These are phyloP conservation scores for Ascochyta clinopodiicola DNA, from an alignment of 2,329 filamentous ascomycete species.

Conservation along the genomic window DNA sequence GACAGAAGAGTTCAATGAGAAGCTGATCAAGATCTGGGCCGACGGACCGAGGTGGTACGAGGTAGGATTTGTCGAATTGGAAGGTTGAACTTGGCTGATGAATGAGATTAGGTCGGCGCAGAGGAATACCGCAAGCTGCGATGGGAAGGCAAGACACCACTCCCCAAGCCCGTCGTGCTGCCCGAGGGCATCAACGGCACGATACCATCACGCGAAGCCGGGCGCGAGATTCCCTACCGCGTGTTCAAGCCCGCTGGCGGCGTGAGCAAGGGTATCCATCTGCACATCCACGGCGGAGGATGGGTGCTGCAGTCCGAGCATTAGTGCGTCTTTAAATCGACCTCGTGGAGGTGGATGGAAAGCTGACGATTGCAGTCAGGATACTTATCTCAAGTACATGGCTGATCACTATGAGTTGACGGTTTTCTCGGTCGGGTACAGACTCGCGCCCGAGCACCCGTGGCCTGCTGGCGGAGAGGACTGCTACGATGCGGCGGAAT, in stretches of 20 bases:
- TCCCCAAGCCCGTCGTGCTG: conserved; percentile 57
- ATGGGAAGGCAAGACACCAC: conserved; percentile 59
- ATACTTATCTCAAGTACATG: conserved; percentile 57
- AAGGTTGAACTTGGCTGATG: not conserved
- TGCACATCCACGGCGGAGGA: conserved; percentile 64
- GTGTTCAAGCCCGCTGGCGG: conserved; percentile 59
- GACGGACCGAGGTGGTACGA: conserved; percentile 60
- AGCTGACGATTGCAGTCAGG: conserved; percentile 48
- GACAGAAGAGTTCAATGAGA: conserved; percentile 55
- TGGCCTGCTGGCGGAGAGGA: conserved; percentile 63
- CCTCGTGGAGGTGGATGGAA: not conserved
- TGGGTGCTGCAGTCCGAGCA: conserved; percentile 54
- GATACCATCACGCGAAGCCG: conserved; percentile 60
- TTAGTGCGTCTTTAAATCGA: conserved; percentile 37
- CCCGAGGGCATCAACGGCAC: conserved; percentile 55
- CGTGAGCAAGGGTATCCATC: conserved; percentile 54
- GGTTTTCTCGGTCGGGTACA: conserved; percentile 64
- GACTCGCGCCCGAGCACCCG: conserved; percentile 65
- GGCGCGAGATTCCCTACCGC: conserved; percentile 60
- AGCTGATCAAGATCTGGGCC: conserved; percentile 52
- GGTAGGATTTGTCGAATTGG: conserved; percentile 33
- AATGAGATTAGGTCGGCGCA: conserved; percentile 55
- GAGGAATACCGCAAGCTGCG: conserved; percentile 62
- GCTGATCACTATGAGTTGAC: conserved; percentile 58
- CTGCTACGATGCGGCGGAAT: conserved; percentile 63